A percentile compares a stretch with the other conserved stretches of the same genome.
Evolutionary conservation across 805 yeast species (phyloP).

Genomic region (Ogataea pilisensis): DNA sequence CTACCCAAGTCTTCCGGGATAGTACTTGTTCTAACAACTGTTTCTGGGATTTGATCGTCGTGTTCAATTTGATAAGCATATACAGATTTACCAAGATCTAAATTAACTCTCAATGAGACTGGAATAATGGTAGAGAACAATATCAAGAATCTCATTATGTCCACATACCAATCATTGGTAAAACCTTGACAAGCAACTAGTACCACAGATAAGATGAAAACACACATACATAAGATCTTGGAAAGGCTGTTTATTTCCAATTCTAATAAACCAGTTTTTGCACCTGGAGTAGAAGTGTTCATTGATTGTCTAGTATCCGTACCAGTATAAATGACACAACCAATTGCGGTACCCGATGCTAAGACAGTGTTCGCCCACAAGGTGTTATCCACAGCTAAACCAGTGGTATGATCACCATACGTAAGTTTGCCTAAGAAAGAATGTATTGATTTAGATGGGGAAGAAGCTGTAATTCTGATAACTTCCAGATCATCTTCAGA

Average conservation of each 20-base stretch:
- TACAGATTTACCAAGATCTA: slow-evolving; percentile 93
- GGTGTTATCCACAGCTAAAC: slow-evolving; percentile 83
- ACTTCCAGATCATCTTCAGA: slow-evolving; percentile 48
- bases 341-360: slow-evolving; percentile 90
- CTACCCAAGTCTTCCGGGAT: slow-evolving; percentile 98
- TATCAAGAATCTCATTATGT: slow-evolving; percentile 85
- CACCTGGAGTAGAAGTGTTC: slow-evolving; percentile 85
- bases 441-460: slow-evolving; percentile 84
- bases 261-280: slow-evolving; percentile 86
- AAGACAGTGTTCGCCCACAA: slow-evolving; percentile 98
- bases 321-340: slow-evolving; percentile 88
- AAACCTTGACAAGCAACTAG: slow-evolving; percentile 82
- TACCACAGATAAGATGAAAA: slow-evolving; percentile 68
- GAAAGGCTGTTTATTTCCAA: slow-evolving; percentile 85
- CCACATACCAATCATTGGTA: slow-evolving; percentile 75
- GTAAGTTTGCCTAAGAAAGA: slow-evolving; percentile 71
- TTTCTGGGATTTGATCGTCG: slow-evolving; percentile 73
- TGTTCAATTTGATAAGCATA: slow-evolving; percentile 94
- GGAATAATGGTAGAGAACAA: slow-evolving; percentile 95
- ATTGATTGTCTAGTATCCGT: slow-evolving; percentile 89
- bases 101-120: slow-evolving; percentile 87
- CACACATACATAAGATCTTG: slow-evolving; percentile 83
- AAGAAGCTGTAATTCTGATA: slow-evolving; percentile 61
- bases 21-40: slow-evolving; percentile 94
- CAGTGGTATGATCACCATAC: slow-evolving; percentile 52